phyloP scores from a whole-genome alignment of 2,329 filamentous ascomycete species.

The Stagonosporopsis chrysanthemi region DNA sequence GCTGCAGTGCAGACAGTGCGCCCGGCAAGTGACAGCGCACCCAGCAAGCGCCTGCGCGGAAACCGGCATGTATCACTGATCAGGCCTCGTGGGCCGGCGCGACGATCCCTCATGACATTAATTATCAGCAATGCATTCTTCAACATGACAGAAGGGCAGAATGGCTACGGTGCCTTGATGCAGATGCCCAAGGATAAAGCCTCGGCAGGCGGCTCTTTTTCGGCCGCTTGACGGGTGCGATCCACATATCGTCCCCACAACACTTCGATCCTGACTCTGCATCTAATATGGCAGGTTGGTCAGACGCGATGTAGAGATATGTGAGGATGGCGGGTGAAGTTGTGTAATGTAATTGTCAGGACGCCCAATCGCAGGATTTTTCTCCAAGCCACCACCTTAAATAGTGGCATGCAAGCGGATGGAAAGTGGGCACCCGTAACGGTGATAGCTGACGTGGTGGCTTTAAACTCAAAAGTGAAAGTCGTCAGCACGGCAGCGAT shows the following conservation, averaged over 20 bases:
- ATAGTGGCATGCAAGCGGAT: constrained; percentile 2
- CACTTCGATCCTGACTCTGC: not conserved
- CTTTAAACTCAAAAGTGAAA: not conserved
- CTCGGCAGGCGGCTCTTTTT: constrained; percentile 1
- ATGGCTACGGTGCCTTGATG: not conserved
- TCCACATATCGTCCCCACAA: constrained; percentile 5
- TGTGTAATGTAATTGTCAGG: not conserved
- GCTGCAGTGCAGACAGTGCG: too few species aligned
- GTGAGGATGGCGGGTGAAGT: not conserved
- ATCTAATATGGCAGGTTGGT: not conserved
- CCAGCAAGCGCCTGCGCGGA: not conserved
- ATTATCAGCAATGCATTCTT: constrained; percentile 4
- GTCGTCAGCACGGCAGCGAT: constrained; percentile 1
- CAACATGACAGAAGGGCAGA: constrained; percentile 12
- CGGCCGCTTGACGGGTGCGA: constrained; percentile 1
- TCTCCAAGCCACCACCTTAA: not conserved
- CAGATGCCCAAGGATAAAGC: not conserved
- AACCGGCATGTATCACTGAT: not conserved
- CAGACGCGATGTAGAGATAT: not conserved
- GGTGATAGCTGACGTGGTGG: constrained; percentile 1
- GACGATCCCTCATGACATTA: constrained; percentile 2
- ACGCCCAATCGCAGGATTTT: not conserved
- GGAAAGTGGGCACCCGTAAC: not conserved
- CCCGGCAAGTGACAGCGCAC: too few species aligned
- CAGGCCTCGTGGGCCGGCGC: not conserved